Evolutionary conservation across 1,284 basidiomycete genomes (phyloP), one percentile per base, ranked within the genome.

Genomic region (Cryptococcus neoformans): DNA sequence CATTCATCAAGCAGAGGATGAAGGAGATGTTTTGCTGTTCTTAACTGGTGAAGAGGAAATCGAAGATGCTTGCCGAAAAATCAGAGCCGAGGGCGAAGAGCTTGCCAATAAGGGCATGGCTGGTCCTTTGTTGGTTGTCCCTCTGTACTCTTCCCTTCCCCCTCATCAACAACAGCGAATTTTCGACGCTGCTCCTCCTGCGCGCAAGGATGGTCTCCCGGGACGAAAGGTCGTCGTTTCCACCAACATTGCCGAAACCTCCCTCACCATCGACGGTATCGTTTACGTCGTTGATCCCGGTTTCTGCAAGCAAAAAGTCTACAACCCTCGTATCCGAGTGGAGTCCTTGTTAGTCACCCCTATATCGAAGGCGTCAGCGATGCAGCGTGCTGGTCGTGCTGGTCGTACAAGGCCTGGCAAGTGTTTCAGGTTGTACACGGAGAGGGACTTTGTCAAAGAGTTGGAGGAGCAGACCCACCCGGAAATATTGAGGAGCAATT

Each of bases 281-380:
- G 93, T 99, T 11, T 99, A 98, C 72, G 95, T 99, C 56, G 92
- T 99, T 46, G 95, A 99, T 74, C 93, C 96, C 0, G 95, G 95
- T 0, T 95, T 96, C 81, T 92, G 90, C 67, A 95, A 97, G 79
- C 91, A 97, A 79, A 98, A 94, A 74, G 90, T 97, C 53, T 97
- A 97, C 81, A 96, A 96, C 74, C 93, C 93, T 0, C 85, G 94
- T 37, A 96, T 98, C 66, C 86, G 96, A 62, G 93, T 99, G 45
- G 95, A 99, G 79, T 92, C 88, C 56, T 80, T 99, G 55, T 81
- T 98, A 7, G 94, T 98, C 37, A 88, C 88, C 54, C 94, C 96
- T 0, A 99, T 99, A 65, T 95, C 92, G 16, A 97, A 98, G 75
- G 94, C 94, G 0, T 92, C 88, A 1, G 95, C 95, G 4, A 91